phyloP scores from a whole-genome alignment of 176 grass and related monocot genomes.

The Oryza longistaminata region DNA sequence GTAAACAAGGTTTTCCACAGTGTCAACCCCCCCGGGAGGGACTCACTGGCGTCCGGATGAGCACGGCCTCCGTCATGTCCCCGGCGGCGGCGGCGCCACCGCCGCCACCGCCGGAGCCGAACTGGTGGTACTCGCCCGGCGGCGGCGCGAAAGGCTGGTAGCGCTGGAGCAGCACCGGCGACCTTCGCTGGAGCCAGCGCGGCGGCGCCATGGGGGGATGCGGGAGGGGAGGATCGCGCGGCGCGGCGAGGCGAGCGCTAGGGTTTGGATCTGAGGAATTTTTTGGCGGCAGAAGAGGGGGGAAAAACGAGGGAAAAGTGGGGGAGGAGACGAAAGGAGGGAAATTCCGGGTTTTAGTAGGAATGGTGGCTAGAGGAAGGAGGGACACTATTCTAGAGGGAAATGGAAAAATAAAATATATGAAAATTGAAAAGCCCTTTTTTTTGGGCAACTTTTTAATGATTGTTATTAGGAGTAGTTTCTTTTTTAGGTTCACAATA shows the following conservation, averaged over 20 bases:
- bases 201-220: constrained; percentile 44
- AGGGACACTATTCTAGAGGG: no score
- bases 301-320: constrained; percentile 46
- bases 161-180: constrained; percentile 43
- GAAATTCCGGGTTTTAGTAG: constrained; percentile 51
- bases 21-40: neutral
- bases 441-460: neutral
- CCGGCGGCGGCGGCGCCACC: neutral
- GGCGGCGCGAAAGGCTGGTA: constrained; percentile 50
- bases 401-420: neutral
- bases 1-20: constrained; percentile 17
- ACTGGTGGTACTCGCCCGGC: constrained; percentile 64
- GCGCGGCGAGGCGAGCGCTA: neutral
- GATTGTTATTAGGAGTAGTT: neutral
- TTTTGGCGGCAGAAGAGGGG: constrained; percentile 35
- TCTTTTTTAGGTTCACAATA: neutral
- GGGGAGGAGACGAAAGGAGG: constrained; percentile 43
- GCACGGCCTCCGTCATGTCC: constrained; percentile 43
- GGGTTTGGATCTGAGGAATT: constrained; percentile 46
- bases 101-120: constrained; percentile 26
- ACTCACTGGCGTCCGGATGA: constrained; percentile 67
- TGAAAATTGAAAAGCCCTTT: no score
- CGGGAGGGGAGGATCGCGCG: constrained; percentile 5
- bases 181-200: constrained; percentile 43
- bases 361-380: neutral